A percentile compares a stretch with the other conserved stretches of the same genome.
phyloP scores from a whole-genome alignment of 352 stramenopile species.

The Aphanomyces stellatus region DNA sequence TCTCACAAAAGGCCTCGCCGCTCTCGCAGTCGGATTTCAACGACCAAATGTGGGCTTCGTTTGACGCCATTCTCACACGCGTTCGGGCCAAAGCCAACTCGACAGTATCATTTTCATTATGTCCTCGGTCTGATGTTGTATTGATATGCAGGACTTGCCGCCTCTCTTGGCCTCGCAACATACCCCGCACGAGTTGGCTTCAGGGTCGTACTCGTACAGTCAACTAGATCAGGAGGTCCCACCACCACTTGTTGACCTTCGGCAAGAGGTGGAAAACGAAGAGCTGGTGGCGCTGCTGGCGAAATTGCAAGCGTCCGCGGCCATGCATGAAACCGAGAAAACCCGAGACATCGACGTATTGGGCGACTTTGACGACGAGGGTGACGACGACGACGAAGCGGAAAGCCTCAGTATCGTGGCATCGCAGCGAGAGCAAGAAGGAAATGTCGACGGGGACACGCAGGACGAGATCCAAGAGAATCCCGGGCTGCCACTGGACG shows the following conservation, averaged over 20 bases:
- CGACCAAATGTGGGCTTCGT: constrained; percentile 62
- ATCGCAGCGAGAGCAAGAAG: neutral
- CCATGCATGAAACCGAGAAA: neutral
- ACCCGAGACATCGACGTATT: neutral
- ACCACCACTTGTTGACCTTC: no score
- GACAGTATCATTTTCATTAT: neutral
- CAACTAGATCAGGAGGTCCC: constrained; percentile 24
- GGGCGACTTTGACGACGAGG: constrained; percentile 34
- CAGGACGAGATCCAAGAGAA: constrained; percentile 24
- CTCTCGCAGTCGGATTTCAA: constrained; percentile 78
- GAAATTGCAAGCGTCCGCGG: neutral
- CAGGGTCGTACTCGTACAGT: constrained; percentile 34
- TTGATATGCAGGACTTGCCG: no score
- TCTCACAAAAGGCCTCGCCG: constrained; percentile 23
- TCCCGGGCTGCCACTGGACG: no score
- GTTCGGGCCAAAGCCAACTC: neutral
- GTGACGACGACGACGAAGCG: constrained; percentile 21
- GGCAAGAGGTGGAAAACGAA: constrained; percentile 11
- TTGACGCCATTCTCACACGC: constrained; percentile 39
- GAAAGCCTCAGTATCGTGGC: neutral
- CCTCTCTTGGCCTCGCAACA: no score
- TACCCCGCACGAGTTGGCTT: no score
- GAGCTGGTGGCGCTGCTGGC: constrained; percentile 21
- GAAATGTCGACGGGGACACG: constrained; percentile 19
- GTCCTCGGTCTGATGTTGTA: no score